A percentile compares a stretch with the other conserved stretches of the same genome.
Conservation (phyloP, 768 basidiomycete genomes). For the Pulveroboletus sp. region DNA sequence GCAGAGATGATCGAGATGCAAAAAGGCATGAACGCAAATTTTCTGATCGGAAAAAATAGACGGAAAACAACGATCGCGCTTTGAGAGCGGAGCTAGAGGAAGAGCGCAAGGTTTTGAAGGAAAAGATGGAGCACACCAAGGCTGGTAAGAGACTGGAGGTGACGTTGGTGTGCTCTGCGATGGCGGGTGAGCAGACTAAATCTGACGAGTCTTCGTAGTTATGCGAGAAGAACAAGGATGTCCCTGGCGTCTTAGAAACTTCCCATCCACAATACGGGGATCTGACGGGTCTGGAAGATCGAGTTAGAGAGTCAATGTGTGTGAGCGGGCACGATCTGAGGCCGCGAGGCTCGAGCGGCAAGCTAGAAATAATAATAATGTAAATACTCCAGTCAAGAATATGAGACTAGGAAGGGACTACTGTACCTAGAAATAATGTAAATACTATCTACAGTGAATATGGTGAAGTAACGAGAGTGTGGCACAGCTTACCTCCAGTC, state of each 20-base stretch:
- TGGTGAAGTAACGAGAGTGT: no score
- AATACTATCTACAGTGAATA: no score
- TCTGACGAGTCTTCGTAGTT: not conserved
- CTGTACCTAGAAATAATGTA: no score
- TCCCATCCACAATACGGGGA: not conserved
- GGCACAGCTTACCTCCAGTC: no score
- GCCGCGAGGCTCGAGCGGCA: no score
- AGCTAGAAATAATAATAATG: no score
- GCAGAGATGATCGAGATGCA: slow-evolving; percentile 42
- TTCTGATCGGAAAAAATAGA: slow-evolving; percentile 37
- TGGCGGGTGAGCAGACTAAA: not conserved
- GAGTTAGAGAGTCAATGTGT: not conserved
- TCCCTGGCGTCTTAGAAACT: no score
- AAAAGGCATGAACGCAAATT: slow-evolving; percentile 39
- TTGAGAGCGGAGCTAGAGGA: not conserved
- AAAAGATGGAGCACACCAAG: not conserved
- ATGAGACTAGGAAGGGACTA: not conserved
- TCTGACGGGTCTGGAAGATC: not conserved
- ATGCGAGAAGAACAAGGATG: not conserved
- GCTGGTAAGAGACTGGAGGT: not conserved
- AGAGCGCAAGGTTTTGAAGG: slow-evolving; percentile 1
- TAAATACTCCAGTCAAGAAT: no score
- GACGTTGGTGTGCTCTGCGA: not conserved
- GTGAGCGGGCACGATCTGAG: no score
- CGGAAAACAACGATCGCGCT: slow-evolving; percentile 19